Percentiles rank a stretch among this genome's conserved stretches.
Conservation (phyloP, 2,329 filamentous ascomycete genomes). For the Fusarium redolens region DNA sequence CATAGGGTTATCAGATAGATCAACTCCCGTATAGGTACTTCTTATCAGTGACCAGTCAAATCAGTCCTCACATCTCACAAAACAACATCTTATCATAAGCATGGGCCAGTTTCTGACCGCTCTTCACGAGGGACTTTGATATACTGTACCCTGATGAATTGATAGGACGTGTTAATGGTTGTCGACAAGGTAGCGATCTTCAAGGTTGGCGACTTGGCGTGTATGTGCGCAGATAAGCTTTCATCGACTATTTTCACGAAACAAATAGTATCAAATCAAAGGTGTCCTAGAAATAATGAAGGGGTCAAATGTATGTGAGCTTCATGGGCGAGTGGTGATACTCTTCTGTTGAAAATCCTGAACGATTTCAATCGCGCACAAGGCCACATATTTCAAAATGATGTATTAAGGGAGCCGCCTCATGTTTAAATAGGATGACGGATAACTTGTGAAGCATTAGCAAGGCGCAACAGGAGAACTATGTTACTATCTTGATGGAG, state of each 20-base stretch:
- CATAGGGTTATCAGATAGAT: conserved; percentile 6
- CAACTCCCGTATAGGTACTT: conserved; percentile 8
- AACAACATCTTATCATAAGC: background rate
- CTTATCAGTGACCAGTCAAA: background rate
- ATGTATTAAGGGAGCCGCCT: rapidly evolving
- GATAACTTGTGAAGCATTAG: rapidly evolving
- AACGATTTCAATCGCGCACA: rapidly evolving
- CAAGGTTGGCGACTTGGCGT: background rate
- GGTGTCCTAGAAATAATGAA: rapidly evolving
- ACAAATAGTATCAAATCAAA: rapidly evolving
- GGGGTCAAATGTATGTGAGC: rapidly evolving
- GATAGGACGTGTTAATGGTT: background rate
- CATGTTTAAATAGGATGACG: rapidly evolving
- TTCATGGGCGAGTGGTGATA: background rate
- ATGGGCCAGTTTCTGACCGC: conserved; percentile 14
- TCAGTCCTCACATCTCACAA: background rate
- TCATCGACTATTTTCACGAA: background rate
- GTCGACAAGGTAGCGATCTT: conserved; percentile 1
- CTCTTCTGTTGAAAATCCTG: background rate
- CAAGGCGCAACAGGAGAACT: rapidly evolving
- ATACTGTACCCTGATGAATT: background rate
- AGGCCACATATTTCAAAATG: background rate
- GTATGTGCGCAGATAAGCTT: background rate
- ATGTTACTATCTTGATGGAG: background rate
- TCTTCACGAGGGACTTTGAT: background rate